Evolutionary conservation across 306 rosid species (phyloP).

Genomic region (Lagenaria siceraria): DNA sequence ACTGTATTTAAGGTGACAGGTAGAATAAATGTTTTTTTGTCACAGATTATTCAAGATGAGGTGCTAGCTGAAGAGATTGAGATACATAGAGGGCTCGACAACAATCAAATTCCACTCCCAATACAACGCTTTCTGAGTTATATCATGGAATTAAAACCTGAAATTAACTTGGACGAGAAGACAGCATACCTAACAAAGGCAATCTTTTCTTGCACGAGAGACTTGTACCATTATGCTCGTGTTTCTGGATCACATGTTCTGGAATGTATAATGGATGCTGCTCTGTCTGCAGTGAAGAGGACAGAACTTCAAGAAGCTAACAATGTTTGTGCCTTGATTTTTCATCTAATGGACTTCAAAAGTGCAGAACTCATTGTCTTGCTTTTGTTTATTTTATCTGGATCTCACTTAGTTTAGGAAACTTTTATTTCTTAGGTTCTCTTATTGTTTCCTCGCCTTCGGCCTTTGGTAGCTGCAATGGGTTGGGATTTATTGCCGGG

Average conservation of each 20-base stretch:
- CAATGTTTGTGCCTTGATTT: constrained; percentile 53
- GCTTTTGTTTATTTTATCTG: constrained; percentile 5
- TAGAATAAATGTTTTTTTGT: constrained; percentile 4
- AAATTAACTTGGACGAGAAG: constrained; percentile 24
- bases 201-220: constrained; percentile 50
- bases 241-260: constrained; percentile 78
- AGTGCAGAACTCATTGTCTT: constrained; percentile 4
- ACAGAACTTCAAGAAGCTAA: constrained; percentile 84
- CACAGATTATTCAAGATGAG: constrained; percentile 67
- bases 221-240: constrained; percentile 85
- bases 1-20: constrained; percentile 13
- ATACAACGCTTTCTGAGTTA: constrained; percentile 42
- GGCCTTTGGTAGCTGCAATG: constrained; percentile 86
- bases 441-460: constrained; percentile 78
- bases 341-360: constrained; percentile 19
- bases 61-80: constrained; percentile 68
- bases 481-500: constrained; percentile 96
- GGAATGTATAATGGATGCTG: constrained; percentile 78
- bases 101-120: constrained; percentile 54
- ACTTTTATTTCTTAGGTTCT: constrained; percentile 44
- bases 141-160: constrained; percentile 31
- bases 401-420: constrained; percentile 9
- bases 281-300: constrained; percentile 77
- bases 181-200: constrained; percentile 25
- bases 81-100: constrained; percentile 47